Conservation (phyloP, 441 rosid species). For the Mallotus japonicus region DNA sequence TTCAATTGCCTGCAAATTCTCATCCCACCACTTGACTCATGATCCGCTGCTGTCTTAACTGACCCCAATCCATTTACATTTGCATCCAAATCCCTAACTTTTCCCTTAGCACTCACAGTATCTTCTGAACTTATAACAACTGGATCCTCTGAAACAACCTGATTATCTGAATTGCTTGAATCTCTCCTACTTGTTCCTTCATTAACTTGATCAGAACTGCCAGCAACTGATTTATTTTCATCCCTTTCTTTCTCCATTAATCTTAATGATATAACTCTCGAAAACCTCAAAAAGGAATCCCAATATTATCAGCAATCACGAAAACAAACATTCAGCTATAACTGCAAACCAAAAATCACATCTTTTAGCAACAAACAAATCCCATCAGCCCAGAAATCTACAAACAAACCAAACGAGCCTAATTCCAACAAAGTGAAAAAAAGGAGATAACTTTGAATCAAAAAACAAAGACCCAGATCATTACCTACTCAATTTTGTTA, state of each 20-base stretch:
- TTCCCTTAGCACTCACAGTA: slow-evolving; percentile 17
- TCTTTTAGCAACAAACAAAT: neutral
- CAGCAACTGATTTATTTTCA: slow-evolving; percentile 16
- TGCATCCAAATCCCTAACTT: slow-evolving; percentile 25
- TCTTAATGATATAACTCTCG: slow-evolving; percentile 17
- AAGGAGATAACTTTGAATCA: neutral
- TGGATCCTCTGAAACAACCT: slow-evolving; percentile 28
- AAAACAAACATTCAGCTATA: neutral
- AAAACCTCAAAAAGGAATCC: slow-evolving; percentile 23
- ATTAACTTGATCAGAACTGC: slow-evolving; percentile 24
- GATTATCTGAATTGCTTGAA: slow-evolving; percentile 24
- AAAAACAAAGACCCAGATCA: slow-evolving; percentile 37
- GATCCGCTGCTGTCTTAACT: slow-evolving; percentile 22
- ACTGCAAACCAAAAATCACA: neutral
- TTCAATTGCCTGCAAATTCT: slow-evolving; percentile 18
- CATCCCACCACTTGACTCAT: slow-evolving; percentile 9
- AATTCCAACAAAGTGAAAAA: slow-evolving; percentile 9
- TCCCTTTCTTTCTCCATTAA: slow-evolving; percentile 32
- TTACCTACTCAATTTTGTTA: slow-evolving; percentile 27
- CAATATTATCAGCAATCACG: slow-evolving; percentile 11
- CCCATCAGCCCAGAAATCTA: slow-evolving; percentile 6
- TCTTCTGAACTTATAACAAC: slow-evolving; percentile 27
- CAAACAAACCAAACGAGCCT: slow-evolving; percentile 1
- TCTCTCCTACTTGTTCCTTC: slow-evolving; percentile 23
- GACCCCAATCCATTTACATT: slow-evolving; percentile 26